These are phyloP conservation scores for Pyrenochaeta sp. DNA, from an alignment of 2,329 filamentous ascomycete species.

Conservation along the genomic window DNA sequence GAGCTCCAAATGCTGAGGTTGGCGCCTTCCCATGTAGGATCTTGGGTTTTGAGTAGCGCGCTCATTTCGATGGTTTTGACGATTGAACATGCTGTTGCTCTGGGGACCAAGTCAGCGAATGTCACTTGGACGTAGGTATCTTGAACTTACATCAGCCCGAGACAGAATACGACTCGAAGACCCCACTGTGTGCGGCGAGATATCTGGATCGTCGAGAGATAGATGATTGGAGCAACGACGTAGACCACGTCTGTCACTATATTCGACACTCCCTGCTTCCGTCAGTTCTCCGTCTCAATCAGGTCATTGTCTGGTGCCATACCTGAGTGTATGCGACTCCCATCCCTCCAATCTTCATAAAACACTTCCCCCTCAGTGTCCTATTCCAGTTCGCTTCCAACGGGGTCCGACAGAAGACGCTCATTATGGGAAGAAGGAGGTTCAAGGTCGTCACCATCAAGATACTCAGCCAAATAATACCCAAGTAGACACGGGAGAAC, in stretches of 20 bases:
- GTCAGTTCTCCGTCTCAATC: background rate
- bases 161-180: constrained; percentile 33
- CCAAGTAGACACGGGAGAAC: constrained; percentile 28
- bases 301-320: background rate
- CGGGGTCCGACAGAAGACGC: constrained; percentile 27
- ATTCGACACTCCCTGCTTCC: constrained; percentile 28
- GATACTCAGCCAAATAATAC: constrained; percentile 32
- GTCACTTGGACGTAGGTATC: background rate
- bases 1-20: constrained; percentile 35
- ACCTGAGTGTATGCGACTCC: constrained; percentile 25
- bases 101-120: constrained; percentile 1
- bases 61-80: constrained; percentile 37
- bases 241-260: constrained; percentile 37
- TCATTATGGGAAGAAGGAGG: constrained; percentile 26
- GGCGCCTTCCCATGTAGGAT: constrained; percentile 36
- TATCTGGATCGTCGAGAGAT: constrained; percentile 33
- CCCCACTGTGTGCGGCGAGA: constrained; percentile 33
- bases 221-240: constrained; percentile 34
- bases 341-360: constrained; percentile 16
- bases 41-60: constrained; percentile 22
- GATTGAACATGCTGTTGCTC: constrained; percentile 35
- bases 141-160: constrained; percentile 32
- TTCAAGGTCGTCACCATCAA: constrained; percentile 34
- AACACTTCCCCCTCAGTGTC: constrained; percentile 26
- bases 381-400: constrained; percentile 41